Percentiles rank a stretch among this genome's conserved stretches.
Conservation (phyloP, 169 alveolate genomes). For the Plasmodium adleri region DNA sequence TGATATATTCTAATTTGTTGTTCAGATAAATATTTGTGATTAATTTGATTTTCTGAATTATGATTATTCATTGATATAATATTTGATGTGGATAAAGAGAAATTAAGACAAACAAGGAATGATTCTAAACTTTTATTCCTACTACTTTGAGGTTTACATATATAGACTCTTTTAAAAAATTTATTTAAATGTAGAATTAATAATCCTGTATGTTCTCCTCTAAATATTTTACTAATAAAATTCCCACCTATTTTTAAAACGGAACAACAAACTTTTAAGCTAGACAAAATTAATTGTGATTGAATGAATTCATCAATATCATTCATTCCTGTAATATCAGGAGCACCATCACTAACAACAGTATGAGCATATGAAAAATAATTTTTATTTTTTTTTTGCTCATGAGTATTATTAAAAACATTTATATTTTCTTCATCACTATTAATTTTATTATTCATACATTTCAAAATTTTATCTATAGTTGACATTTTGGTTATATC, state of each 20-base stretch:
- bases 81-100: conserved; percentile 45
- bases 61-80: conserved; percentile 26
- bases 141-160: conserved; percentile 92
- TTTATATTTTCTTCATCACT: conserved; percentile 5
- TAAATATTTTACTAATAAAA: conserved; percentile 96
- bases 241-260: conserved; percentile 94
- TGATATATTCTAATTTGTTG: conserved; percentile 49
- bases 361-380: conserved; percentile 90
- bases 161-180: conserved; percentile 87
- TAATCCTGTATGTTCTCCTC: conserved; percentile 94
- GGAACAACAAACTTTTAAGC: conserved; percentile 92
- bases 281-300: conserved; percentile 95
- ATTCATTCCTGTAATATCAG: conserved; percentile 98
- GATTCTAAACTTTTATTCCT: conserved; percentile 91
- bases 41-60: neutral
- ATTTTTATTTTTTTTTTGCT: neutral
- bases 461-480: conserved; percentile 85
- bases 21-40: conserved; percentile 4
- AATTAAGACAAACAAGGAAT: conserved; percentile 89
- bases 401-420: neutral
- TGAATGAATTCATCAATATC: conserved; percentile 94
- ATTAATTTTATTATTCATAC: conserved; percentile 76
- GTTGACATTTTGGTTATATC: conserved; percentile 96
- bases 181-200: conserved; percentile 81
- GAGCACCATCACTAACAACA: conserved; percentile 99